Conservation (phyloP, 768 basidiomycete genomes). For the Tylopilus balloui region DNA sequence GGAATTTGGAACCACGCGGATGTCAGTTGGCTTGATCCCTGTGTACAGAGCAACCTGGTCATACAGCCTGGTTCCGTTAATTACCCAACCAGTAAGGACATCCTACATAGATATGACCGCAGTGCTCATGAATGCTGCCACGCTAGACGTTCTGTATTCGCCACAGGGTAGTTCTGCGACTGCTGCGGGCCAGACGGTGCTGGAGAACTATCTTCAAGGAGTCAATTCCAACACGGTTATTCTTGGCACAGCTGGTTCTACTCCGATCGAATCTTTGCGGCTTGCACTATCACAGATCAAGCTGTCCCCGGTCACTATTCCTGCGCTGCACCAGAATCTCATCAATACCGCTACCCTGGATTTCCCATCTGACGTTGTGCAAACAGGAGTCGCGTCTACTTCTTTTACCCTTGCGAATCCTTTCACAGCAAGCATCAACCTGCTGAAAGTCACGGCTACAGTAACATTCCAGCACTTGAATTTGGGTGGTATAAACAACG, state of each 20-base stretch:
- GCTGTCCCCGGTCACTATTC: conserved; percentile 59
- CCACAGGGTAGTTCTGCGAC: conserved; percentile 48
- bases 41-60: conserved; percentile 44
- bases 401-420: conserved; percentile 60
- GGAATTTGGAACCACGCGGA: conserved; percentile 8
- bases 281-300: conserved; percentile 56
- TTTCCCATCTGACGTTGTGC: conserved; percentile 59
- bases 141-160: conserved; percentile 54
- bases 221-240: conserved; percentile 52
- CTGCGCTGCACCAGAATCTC: conserved; percentile 58
- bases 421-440: conserved; percentile 67
- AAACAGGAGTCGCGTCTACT: conserved; percentile 55
- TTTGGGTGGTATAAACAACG: conserved; percentile 54
- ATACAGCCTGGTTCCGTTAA: conserved; percentile 54
- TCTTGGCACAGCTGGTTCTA: conserved; percentile 50
- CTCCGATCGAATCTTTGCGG: conserved; percentile 57
- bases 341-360: conserved; percentile 51
- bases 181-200: conserved; percentile 49
- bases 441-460: conserved; percentile 49
- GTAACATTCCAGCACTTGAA: conserved; percentile 53
- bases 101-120: not conserved
- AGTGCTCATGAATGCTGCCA: conserved; percentile 3
- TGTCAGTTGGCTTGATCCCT: conserved; percentile 1
- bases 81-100: conserved; percentile 48
- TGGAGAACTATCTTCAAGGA: conserved; percentile 70